Evolutionary conservation across 306 rosid species (phyloP).

Genomic region (Malus asiatica): DNA sequence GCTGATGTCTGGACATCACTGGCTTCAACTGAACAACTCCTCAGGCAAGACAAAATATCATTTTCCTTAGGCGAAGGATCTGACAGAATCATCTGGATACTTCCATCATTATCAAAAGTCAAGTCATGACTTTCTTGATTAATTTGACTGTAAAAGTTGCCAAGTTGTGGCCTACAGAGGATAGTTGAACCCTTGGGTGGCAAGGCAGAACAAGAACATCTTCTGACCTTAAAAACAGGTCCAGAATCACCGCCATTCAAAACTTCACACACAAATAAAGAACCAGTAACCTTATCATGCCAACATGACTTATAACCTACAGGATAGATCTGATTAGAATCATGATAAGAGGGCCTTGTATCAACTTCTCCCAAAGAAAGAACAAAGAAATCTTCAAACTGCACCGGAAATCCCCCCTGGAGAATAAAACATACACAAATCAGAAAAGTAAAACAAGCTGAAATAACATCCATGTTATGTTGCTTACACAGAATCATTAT

Average conservation of each 20-base stretch:
- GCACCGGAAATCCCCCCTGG: slow-evolving; percentile 87
- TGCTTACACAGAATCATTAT: not conserved
- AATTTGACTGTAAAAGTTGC: slow-evolving; percentile 29
- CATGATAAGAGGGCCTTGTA: slow-evolving; percentile 65
- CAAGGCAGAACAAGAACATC: slow-evolving; percentile 61
- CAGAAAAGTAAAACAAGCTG: slow-evolving; percentile 21
- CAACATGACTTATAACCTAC: slow-evolving; percentile 81
- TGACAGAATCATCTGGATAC: slow-evolving; percentile 54
- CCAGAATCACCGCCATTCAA: slow-evolving; percentile 89
- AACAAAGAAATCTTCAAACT: slow-evolving; percentile 80
- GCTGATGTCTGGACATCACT: slow-evolving; percentile 27
- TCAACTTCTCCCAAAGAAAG: slow-evolving; percentile 85
- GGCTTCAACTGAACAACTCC: slow-evolving; percentile 28
- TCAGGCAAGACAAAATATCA: slow-evolving; percentile 66
- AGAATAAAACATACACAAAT: slow-evolving; percentile 31
- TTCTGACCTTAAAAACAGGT: slow-evolving; percentile 68
- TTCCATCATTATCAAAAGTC: slow-evolving; percentile 38
- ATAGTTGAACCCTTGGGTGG: slow-evolving; percentile 58
- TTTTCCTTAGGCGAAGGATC: slow-evolving; percentile 62
- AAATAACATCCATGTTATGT: not conserved
- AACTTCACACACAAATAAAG: slow-evolving; percentile 72
- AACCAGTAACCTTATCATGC: slow-evolving; percentile 91
- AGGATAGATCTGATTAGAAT: slow-evolving; percentile 56
- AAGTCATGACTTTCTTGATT: slow-evolving; percentile 37
- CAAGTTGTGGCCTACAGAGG: slow-evolving; percentile 36